phyloP scores from a whole-genome alignment of 2,329 filamentous ascomycete species.

The Helotiales sp. region DNA sequence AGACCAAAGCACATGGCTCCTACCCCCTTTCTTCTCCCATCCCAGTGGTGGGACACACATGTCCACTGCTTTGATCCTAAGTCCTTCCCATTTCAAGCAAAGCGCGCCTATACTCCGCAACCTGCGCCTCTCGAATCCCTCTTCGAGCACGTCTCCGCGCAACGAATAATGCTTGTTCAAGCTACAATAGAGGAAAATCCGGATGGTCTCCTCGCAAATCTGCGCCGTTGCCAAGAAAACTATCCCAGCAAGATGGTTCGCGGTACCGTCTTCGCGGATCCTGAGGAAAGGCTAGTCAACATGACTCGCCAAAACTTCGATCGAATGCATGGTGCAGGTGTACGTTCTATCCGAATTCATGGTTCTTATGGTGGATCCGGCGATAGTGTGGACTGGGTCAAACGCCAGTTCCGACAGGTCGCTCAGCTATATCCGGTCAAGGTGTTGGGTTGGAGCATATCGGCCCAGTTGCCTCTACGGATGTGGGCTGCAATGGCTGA shows the following conservation, averaged over 20 bases:
- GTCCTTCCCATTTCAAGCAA: background rate
- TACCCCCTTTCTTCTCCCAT: background rate
- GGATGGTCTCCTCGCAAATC: background rate
- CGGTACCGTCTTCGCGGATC: background rate
- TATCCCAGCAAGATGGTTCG: background rate
- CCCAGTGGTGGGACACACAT: background rate
- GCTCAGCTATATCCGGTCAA: background rate
- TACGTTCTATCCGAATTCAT: background rate
- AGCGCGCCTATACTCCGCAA: background rate
- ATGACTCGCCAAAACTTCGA: background rate
- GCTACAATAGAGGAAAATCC: background rate
- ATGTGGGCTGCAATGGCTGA: background rate
- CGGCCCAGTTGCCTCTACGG: background rate
- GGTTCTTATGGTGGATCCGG: background rate
- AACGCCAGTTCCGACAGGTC: background rate
- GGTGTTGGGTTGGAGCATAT: background rate
- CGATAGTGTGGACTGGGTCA: background rate
- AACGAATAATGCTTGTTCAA: background rate
- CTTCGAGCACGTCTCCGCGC: background rate
- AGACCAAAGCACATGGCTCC: background rate
- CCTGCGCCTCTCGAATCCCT: background rate
- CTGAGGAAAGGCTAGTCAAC: background rate
- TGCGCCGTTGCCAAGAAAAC: background rate
- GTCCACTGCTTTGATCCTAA: background rate
- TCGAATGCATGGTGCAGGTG: background rate